These are phyloP conservation scores for Casaregolazyma lundiana DNA, from an alignment of 1,139 yeast genomes.

Conservation along the genomic window DNA sequence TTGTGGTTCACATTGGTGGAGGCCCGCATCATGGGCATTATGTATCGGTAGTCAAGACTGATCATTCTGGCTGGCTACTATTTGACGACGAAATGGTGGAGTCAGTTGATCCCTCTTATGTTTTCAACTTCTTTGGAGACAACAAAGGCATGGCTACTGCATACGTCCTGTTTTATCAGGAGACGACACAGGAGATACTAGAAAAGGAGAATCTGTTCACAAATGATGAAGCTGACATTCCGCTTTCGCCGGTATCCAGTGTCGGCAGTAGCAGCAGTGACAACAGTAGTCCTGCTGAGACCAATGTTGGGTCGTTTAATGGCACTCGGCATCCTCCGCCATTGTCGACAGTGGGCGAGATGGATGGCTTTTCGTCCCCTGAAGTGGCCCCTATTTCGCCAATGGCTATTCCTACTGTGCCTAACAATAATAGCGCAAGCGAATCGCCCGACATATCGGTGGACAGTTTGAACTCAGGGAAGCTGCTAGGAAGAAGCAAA, in stretches of 20 bases:
- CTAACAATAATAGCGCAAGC: no score
- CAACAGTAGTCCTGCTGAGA: conserved; percentile 8
- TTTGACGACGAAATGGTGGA: conserved; percentile 97
- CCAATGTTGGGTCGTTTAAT: conserved; percentile 3
- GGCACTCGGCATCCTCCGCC: conserved; percentile 1
- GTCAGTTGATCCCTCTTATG: conserved; percentile 76
- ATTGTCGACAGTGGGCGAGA: not conserved
- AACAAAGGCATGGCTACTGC: conserved; percentile 89
- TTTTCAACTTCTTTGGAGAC: conserved; percentile 83
- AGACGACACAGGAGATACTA: conserved; percentile 27
- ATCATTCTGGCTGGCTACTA: conserved; percentile 77
- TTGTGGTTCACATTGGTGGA: conserved; percentile 93
- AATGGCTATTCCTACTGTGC: not conserved
- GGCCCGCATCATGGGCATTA: conserved; percentile 98
- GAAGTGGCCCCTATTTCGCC: not conserved
- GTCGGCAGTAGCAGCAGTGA: not conserved
- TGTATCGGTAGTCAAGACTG: conserved; percentile 78
- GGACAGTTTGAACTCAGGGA: not conserved
- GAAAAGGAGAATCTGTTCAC: conserved; percentile 27
- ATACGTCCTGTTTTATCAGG: conserved; percentile 74
- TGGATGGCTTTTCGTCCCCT: not conserved
- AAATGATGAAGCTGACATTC: conserved; percentile 13
- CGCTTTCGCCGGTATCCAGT: not conserved
- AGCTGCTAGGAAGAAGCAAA: conserved; percentile 3
- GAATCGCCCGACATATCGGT: not conserved